phyloP scores from a whole-genome alignment of 2,329 filamentous ascomycete species.

The Pestalotiopsis sp. region DNA sequence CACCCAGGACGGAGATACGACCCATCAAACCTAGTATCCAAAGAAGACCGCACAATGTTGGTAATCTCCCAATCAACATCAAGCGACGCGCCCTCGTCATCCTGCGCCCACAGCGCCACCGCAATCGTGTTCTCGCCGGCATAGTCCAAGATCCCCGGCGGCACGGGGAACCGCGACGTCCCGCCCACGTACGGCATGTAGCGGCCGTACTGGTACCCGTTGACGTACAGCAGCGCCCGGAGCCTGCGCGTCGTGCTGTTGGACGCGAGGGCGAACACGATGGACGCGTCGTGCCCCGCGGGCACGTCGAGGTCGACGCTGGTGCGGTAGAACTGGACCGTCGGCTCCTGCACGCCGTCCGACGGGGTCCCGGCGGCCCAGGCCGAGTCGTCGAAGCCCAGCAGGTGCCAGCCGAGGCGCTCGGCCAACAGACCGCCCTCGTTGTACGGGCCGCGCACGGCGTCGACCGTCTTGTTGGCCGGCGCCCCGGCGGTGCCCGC shows the following conservation, averaged over 20 bases:
- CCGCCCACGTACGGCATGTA: constrained; percentile 72
- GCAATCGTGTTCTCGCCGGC: constrained; percentile 70
- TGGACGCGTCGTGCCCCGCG: constrained; percentile 48
- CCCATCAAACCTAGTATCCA: not conserved
- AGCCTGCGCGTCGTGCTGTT: not conserved
- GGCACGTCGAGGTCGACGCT: constrained; percentile 59
- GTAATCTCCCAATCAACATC: constrained; percentile 26
- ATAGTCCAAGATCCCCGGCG: constrained; percentile 73
- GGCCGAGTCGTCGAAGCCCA: constrained; percentile 49
- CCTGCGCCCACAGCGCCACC: constrained; percentile 70
- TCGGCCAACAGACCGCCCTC: constrained; percentile 68
- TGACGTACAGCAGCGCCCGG: constrained; percentile 68
- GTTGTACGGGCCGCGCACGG: constrained; percentile 64
- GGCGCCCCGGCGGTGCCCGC: constrained; percentile 68
- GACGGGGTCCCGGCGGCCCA: constrained; percentile 46
- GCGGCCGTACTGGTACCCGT: constrained; percentile 71
- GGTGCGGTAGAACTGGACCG: constrained; percentile 61
- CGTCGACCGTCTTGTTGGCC: constrained; percentile 59
- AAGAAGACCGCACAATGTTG: not conserved
- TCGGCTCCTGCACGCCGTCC: constrained; percentile 46
- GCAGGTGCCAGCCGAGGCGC: constrained; percentile 62
- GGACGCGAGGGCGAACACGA: constrained; percentile 46
- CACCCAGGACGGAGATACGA: not conserved
- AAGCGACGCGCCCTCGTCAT: constrained; percentile 58
- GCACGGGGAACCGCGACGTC: constrained; percentile 71